Conservation (phyloP, 2,329 filamentous ascomycete genomes). For the Achaetomium macrosporum region DNA sequence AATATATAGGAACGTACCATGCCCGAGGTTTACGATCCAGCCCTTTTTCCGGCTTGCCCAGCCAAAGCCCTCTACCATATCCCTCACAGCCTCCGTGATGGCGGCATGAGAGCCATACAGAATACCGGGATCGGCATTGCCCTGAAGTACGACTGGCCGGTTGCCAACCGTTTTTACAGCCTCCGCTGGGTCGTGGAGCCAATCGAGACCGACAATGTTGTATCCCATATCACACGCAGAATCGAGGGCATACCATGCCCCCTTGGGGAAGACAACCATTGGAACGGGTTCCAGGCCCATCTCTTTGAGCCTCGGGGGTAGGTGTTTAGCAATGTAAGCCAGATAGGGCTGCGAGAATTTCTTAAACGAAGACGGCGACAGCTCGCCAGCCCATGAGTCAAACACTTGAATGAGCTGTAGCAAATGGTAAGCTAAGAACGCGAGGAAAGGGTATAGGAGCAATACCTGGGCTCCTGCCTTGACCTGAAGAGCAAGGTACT, state of each 20-base stretch:
- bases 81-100: conserved; percentile 76
- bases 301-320: conserved; percentile 68
- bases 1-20: conserved; percentile 57
- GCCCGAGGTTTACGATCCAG: conserved; percentile 95
- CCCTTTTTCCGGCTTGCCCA: conserved; percentile 71
- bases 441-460: not conserved
- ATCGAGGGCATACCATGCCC: conserved; percentile 91
- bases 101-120: conserved; percentile 77
- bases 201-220: conserved; percentile 90
- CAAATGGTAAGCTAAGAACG: conserved; percentile 8
- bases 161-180: conserved; percentile 74
- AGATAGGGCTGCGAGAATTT: conserved; percentile 84
- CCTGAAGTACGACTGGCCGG: conserved; percentile 73
- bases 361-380: conserved; percentile 78
- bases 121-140: conserved; percentile 91
- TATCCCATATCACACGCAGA: conserved; percentile 83
- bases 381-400: conserved; percentile 95
- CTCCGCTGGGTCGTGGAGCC: conserved; percentile 83
- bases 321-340: conserved; percentile 71
- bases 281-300: conserved; percentile 75
- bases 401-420: conserved; percentile 83
- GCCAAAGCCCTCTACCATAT: conserved; percentile 82
- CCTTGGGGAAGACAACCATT: conserved; percentile 98
- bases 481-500: conserved; percentile 89
- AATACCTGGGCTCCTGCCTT: conserved; percentile 81